Evolutionary conservation across 2,329 filamentous ascomycete species (phyloP), one percentile per base, ranked within the genome.

Genomic region (Ophiosphaerella herpotricha): DNA sequence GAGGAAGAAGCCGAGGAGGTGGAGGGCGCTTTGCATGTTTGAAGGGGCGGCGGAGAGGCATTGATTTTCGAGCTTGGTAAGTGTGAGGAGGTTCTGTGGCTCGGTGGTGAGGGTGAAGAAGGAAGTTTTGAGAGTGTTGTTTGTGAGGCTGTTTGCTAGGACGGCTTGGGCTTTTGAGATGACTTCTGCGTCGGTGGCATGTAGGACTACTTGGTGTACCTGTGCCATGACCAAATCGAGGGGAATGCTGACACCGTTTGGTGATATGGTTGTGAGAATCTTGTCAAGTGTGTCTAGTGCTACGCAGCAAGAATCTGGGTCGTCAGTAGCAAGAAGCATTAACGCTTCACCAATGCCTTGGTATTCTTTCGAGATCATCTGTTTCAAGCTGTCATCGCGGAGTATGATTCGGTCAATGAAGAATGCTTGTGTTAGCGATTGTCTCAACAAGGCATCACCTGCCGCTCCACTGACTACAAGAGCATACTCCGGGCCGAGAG

Each of bases 1-100:
- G 29, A 73, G 57, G 50, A 72, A 71, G 54, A 54, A 65, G 13
- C 61, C 68, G 2, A 71, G 50, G 0, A 73, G 58, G 40, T 62
- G 63, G 1, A 73, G 50, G 1, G 64, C 68, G 42, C 56, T 63
- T 54, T 72, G 64, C 52, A 55, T 61, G 49, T 64, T 68, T 8
- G 67, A 68, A 7, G 70, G 70, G 11, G 67, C 58, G 5, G 52
- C 60, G 1, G 52, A 23, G 9, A 70, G 50, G 33, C 64, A 70
- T 42, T 70, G 67, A 1, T 12, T 24, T 46, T 71, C 58, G 2
- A 73, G 57, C n/a, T 55, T 59, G 8, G 46, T 36, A 8, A 72
- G 46, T 0, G 56, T 66, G n/a, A 44, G 7, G 2, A 61, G 44
- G 3, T 58, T 34, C 36, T 66, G 53, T 0, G 43, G 14, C 34